These are phyloP conservation scores for Trichoderma breve DNA, from an alignment of 2,329 filamentous ascomycete genomes.

Conservation along the genomic window DNA sequence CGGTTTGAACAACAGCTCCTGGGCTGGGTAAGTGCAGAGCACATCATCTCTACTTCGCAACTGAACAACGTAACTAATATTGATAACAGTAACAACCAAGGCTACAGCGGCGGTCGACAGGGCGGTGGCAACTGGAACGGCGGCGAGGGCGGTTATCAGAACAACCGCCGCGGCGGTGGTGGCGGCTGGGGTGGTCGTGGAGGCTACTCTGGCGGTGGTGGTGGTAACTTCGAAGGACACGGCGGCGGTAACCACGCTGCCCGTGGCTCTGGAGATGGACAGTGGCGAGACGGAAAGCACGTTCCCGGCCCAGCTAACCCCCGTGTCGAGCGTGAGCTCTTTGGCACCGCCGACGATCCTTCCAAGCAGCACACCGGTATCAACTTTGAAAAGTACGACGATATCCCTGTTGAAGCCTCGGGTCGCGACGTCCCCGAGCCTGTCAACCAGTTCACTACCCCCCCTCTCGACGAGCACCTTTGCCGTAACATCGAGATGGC, in stretches of 20 bases:
- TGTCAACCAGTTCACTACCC: constrained; percentile 86
- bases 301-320: constrained; percentile 83
- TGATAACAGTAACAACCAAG: background rate
- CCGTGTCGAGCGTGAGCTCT: constrained; percentile 91
- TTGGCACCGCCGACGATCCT: constrained; percentile 85
- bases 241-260: constrained; percentile 54
- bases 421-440: constrained; percentile 91
- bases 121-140: constrained; percentile 17
- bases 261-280: constrained; percentile 87
- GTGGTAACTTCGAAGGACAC: constrained; percentile 37
- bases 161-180: constrained; percentile 35
- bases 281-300: constrained; percentile 97
- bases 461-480: constrained; percentile 91
- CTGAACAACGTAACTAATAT: background rate
- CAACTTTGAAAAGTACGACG: constrained; percentile 99
- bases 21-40: constrained; percentile 38
- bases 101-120: constrained; percentile 10
- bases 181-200: constrained; percentile 38
- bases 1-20: constrained; percentile 36
- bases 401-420: constrained; percentile 97
- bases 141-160: constrained; percentile 22
- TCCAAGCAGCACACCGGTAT: constrained; percentile 96
- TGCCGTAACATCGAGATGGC: constrained; percentile 90
- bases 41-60: background rate
- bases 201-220: constrained; percentile 30